Percentiles rank a stretch among this genome's conserved stretches.
phyloP scores from a whole-genome alignment of 2,329 filamentous ascomycete species.

The Epichloe typhina region DNA sequence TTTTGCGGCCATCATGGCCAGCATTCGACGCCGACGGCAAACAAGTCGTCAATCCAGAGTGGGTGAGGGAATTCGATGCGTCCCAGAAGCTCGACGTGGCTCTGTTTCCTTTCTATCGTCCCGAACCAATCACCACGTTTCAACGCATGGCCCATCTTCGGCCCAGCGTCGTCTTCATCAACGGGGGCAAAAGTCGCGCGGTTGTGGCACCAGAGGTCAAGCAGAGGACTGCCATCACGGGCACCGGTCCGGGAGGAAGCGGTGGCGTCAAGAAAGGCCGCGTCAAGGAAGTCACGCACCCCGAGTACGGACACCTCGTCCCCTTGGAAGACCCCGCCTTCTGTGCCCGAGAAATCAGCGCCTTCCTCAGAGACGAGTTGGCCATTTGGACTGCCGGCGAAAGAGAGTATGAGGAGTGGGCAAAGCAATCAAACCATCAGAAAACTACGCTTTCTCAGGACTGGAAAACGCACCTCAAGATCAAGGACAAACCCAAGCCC shows the following conservation, averaged over 20 bases:
- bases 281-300: slow-evolving; percentile 52
- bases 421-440: slow-evolving; percentile 30
- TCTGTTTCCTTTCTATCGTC: slow-evolving; percentile 49
- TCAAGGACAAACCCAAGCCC: slow-evolving; percentile 10
- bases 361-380: slow-evolving; percentile 46
- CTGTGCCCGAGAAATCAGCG: slow-evolving; percentile 47
- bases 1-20: slow-evolving; percentile 47
- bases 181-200: slow-evolving; percentile 47
- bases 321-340: slow-evolving; percentile 64
- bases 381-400: slow-evolving; percentile 44
- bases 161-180: slow-evolving; percentile 56
- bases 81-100: slow-evolving; percentile 21
- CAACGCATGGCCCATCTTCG: slow-evolving; percentile 44
- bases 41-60: slow-evolving; percentile 25
- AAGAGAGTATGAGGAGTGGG: slow-evolving; percentile 43
- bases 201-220: slow-evolving; percentile 35
- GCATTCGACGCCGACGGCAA: slow-evolving; percentile 25
- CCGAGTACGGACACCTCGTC: slow-evolving; percentile 63
- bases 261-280: slow-evolving; percentile 49
- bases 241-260: slow-evolving; percentile 52
- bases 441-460: slow-evolving; percentile 40
- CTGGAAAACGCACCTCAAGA: slow-evolving; percentile 39
- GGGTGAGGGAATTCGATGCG: slow-evolving; percentile 33
- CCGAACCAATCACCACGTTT: slow-evolving; percentile 47
- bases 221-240: slow-evolving; percentile 52